phyloP scores from a whole-genome alignment of 2,329 filamentous ascomycete species.

The Penicillium sp. region DNA sequence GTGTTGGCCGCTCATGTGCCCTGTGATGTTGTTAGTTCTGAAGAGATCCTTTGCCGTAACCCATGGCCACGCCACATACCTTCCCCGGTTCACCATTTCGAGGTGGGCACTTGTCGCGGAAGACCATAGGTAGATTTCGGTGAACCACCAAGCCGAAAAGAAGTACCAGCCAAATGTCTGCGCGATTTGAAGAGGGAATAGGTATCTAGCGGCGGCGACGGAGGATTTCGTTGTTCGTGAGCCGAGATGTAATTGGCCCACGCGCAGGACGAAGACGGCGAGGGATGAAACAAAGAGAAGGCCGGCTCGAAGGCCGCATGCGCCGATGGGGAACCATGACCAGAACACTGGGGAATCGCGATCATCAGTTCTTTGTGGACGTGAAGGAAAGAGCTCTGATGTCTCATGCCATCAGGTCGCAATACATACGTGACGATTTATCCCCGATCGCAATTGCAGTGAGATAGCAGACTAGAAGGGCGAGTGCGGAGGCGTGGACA shows the following conservation, averaged over 20 bases:
- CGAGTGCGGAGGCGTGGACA: conserved; percentile 68
- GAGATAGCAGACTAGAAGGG: conserved; percentile 69
- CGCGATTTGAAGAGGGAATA: conserved; percentile 59
- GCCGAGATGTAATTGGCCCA: conserved; percentile 76
- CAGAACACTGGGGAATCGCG: conserved; percentile 66
- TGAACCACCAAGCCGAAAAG: conserved; percentile 75
- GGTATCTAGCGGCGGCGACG: conserved; percentile 60
- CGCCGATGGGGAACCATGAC: conserved; percentile 80
- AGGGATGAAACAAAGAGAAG: conserved; percentile 75
- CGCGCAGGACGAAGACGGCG: conserved; percentile 77
- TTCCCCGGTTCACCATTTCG: conserved; percentile 68
- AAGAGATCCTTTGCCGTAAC: conserved; percentile 3
- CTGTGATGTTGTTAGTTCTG: conserved; percentile 26
- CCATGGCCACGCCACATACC: conserved; percentile 46
- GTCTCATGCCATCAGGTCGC: background rate
- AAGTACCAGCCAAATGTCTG: conserved; percentile 74
- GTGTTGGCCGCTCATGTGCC: conserved; percentile 63
- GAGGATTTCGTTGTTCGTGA: conserved; percentile 67
- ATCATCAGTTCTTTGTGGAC: background rate
- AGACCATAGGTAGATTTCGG: conserved; percentile 76
- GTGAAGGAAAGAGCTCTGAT: background rate
- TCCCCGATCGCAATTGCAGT: conserved; percentile 68
- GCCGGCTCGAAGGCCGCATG: conserved; percentile 68
- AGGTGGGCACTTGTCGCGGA: conserved; percentile 60
- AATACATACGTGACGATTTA: conserved; percentile 65